phyloP scores from a whole-genome alignment of 2,329 filamentous ascomycete species.

The Triangularia setosa region DNA sequence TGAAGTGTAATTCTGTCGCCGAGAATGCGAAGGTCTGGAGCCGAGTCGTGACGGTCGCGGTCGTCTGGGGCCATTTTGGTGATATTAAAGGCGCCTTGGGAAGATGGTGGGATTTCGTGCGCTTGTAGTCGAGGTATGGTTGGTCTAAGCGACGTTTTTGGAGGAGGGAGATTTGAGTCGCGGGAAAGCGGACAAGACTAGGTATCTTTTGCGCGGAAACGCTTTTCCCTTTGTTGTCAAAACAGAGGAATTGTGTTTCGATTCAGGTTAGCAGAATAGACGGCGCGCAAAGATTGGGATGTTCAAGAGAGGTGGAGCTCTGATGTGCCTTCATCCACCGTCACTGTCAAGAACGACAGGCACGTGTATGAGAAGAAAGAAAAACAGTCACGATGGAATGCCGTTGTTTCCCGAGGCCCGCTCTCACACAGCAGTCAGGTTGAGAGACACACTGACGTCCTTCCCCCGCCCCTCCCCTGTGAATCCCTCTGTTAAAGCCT shows the following conservation, averaged over 20 bases:
- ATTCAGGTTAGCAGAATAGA: background rate
- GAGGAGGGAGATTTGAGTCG: background rate
- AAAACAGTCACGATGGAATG: background rate
- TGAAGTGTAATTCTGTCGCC: conserved; percentile 72
- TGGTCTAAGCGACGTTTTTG: background rate
- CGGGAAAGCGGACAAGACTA: background rate
- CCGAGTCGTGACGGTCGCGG: conserved; percentile 35
- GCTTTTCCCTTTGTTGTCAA: background rate
- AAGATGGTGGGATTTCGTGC: background rate
- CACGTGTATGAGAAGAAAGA: background rate
- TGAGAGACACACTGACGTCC: background rate
- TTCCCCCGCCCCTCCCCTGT: too few species aligned
- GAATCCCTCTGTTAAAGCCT: background rate
- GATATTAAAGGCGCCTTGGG: conserved; percentile 2
- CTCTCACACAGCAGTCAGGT: background rate
- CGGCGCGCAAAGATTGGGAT: background rate
- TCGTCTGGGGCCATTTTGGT: conserved; percentile 33
- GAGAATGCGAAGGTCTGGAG: conserved; percentile 62
- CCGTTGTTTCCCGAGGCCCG: conserved; percentile 14
- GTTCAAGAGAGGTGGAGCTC: background rate
- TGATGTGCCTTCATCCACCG: background rate
- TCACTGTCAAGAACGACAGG: background rate
- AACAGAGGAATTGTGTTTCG: background rate
- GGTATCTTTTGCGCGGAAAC: background rate
- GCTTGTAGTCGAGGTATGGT: background rate